These are phyloP conservation scores for Themeda triandra DNA, from an alignment of 176 grass and related monocot species.

Conservation along the genomic window DNA sequence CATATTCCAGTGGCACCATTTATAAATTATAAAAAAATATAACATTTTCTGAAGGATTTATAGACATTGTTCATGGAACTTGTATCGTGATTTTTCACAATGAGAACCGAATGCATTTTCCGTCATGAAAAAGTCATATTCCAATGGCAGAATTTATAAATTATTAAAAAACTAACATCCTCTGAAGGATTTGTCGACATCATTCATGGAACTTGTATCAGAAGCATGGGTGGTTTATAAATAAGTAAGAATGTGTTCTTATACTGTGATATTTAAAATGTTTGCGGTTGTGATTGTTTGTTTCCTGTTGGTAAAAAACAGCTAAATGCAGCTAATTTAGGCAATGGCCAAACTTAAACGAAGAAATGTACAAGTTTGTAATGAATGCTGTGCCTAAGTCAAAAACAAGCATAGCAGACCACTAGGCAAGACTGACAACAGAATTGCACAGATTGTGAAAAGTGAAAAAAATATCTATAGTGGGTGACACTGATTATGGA, in stretches of 20 bases:
- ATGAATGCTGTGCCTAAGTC: neutral
- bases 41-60: neutral
- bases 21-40: neutral
- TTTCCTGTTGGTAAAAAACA: neutral
- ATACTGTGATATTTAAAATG: neutral
- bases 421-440: neutral
- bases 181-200: neutral
- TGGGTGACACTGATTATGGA: neutral
- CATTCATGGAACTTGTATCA: neutral
- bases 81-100: neutral
- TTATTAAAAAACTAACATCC: too few species aligned
- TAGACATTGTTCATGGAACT: neutral
- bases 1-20: too few species aligned
- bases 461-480: neutral
- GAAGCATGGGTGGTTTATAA: neutral
- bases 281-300: neutral
- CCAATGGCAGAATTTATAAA: too few species aligned
- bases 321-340: neutral
- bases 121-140: too few species aligned
- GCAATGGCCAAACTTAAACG: neutral
- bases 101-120: too few species aligned
- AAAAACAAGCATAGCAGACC: slow-evolving; percentile 1
- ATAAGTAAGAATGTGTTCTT: neutral
- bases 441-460: neutral
- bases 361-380: neutral